phyloP scores from a whole-genome alignment of 225 moss, liverwort and hornwort genomes.

The Sphagnum contortum region DNA sequence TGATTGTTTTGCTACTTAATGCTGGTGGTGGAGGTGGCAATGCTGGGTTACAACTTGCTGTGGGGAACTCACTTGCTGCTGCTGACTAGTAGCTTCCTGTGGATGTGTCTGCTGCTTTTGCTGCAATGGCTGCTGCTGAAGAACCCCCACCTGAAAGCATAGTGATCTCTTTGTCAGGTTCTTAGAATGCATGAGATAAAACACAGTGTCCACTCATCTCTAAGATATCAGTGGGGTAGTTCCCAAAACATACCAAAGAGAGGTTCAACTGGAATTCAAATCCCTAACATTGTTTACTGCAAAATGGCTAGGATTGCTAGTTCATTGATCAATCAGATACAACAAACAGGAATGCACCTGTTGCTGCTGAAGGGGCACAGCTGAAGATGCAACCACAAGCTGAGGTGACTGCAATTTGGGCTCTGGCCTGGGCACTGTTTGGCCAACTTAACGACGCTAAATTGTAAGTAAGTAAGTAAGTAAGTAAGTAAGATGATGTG shows the following conservation, averaged over 20 bases:
- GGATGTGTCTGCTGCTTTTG: constrained; percentile 37
- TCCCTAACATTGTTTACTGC: too few relatives aligned
- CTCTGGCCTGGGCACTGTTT: too few relatives aligned
- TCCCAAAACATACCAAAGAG: too few relatives aligned
- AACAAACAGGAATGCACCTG: not conserved
- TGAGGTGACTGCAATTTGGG: constrained; percentile 3
- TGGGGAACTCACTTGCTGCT: constrained; percentile 40
- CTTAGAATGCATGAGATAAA: not conserved
- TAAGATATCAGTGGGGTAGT: too few relatives aligned
- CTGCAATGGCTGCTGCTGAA: constrained; percentile 15
- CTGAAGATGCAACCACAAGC: constrained; percentile 8
- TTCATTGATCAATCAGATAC: too few relatives aligned
- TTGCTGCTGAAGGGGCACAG: constrained; percentile 28
- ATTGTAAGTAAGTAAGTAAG: too few relatives aligned
- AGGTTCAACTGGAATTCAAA: too few relatives aligned
- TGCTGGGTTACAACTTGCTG: constrained; percentile 23
- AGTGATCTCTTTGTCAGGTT: not conserved
- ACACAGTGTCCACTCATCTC: not conserved
- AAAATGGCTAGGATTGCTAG: too few relatives aligned
- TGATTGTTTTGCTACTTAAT: too few relatives aligned
- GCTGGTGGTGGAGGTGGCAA: not conserved
- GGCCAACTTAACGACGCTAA: too few relatives aligned
- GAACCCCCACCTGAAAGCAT: constrained; percentile 7
- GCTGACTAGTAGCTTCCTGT: constrained; percentile 29
- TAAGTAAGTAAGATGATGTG: too few relatives aligned